phyloP scores from a whole-genome alignment of 1,139 yeast genomes.

The Candida buenavistaensis region DNA sequence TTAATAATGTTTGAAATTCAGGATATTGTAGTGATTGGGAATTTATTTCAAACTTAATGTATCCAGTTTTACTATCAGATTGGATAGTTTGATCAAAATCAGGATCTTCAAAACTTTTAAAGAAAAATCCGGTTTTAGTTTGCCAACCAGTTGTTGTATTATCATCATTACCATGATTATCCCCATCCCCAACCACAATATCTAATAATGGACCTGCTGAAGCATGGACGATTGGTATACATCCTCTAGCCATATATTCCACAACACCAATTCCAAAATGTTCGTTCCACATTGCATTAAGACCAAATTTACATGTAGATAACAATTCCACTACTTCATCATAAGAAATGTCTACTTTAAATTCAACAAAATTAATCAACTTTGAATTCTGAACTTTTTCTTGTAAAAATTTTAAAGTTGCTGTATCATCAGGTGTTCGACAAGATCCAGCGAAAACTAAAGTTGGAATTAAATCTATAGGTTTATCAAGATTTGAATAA shows the following conservation, averaged over 20 bases:
- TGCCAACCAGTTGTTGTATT: constrained; percentile 26
- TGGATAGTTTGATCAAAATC: constrained; percentile 55
- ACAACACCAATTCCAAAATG: constrained; percentile 98
- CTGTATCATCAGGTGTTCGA: constrained; percentile 65
- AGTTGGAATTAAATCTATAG: constrained; percentile 39
- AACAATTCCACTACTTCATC: constrained; percentile 57
- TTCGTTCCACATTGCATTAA: constrained; percentile 99
- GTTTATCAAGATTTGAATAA: constrained; percentile 12
- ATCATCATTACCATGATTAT: constrained; percentile 12
- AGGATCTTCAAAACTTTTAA: constrained; percentile 51
- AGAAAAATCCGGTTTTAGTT: constrained; percentile 70
- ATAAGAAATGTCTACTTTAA: constrained; percentile 78
- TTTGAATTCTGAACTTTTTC: constrained; percentile 45
- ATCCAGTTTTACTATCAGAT: constrained; percentile 15
- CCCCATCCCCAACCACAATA: constrained; percentile 60
- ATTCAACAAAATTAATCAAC: constrained; percentile 54
- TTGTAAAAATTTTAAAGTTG: constrained; percentile 53
- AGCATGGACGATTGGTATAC: constrained; percentile 87
- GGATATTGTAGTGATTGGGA: constrained; percentile 31
- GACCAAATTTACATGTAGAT: constrained; percentile 66
- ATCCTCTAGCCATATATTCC: constrained; percentile 85
- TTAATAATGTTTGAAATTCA: constrained; percentile 35
- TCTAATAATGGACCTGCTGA: constrained; percentile 91
- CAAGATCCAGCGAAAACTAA: constrained; percentile 84
- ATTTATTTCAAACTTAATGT: constrained; percentile 18